Evolutionary conservation across 2,329 filamentous ascomycete genomes (phyloP).

Genomic region (Pyrenophora seminiperda): DNA sequence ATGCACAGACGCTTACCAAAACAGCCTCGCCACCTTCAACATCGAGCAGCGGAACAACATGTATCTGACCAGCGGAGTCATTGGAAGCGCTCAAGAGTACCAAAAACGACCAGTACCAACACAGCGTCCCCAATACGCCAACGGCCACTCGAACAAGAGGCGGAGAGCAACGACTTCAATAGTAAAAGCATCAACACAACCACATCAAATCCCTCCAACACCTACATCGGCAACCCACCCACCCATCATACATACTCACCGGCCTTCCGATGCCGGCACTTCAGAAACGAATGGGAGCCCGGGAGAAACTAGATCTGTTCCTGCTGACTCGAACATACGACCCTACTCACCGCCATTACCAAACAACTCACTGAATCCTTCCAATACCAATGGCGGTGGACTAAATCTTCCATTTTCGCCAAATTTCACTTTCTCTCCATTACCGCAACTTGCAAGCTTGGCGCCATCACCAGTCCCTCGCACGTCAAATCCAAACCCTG

Average conservation of each 20-base stretch:
- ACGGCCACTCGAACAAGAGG: conserved; percentile 43
- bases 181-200: conserved; percentile 26
- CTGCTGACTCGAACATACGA: conserved; percentile 28
- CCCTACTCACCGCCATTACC: conserved; percentile 39
- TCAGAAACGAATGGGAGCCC: conserved; percentile 34
- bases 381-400: conserved; percentile 25
- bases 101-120: conserved; percentile 33
- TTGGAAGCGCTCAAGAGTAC: conserved; percentile 33
- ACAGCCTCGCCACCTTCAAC: conserved; percentile 43
- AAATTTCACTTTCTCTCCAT: conserved; percentile 46
- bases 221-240: conserved; percentile 41
- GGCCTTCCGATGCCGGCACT: conserved; percentile 31
- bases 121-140: conserved; percentile 34
- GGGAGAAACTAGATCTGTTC: conserved; percentile 25
- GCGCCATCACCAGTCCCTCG: conserved; percentile 38
- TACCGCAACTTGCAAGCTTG: conserved; percentile 44
- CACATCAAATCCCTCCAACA: conserved; percentile 33
- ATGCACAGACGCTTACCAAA: conserved; percentile 15
- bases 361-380: conserved; percentile 20
- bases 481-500: conserved; percentile 23
- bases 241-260: conserved; percentile 21
- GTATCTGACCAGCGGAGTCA: conserved; percentile 41
- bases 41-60: conserved; percentile 47
- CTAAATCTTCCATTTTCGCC: conserved; percentile 49
- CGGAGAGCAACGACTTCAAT: conserved; percentile 41